These are phyloP conservation scores for Pseudoneurospora amorphoporcata DNA, from an alignment of 495 filamentous ascomycete genomes.

Conservation along the genomic window DNA sequence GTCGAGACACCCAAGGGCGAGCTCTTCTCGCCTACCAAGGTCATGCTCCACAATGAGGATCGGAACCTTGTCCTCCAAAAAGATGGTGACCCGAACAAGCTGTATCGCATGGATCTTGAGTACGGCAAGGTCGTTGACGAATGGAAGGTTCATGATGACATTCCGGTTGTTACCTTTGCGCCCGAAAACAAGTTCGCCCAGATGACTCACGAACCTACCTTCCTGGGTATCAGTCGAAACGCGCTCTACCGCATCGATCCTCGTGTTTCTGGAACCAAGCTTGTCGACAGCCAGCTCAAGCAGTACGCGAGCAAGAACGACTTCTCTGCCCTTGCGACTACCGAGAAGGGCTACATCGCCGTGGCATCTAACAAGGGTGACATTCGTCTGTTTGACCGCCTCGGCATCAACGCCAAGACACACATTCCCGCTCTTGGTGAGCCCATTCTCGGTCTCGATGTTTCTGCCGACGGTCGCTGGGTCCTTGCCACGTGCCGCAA, in stretches of 20 bases:
- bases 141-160: slow-evolving; percentile 99
- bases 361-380: slow-evolving; percentile 97
- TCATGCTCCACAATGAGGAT: slow-evolving; percentile 95
- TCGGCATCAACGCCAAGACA: slow-evolving; percentile 96
- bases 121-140: slow-evolving; percentile 99
- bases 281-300: slow-evolving; percentile 86
- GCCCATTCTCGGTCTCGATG: slow-evolving; percentile 87
- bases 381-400: slow-evolving; percentile 89
- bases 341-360: slow-evolving; percentile 90
- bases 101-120: slow-evolving; percentile 98
- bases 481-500: slow-evolving; percentile 89
- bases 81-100: slow-evolving; percentile 68
- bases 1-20: slow-evolving; percentile 82
- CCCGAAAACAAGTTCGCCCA: slow-evolving; percentile 97
- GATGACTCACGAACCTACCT: slow-evolving; percentile 91
- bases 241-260: slow-evolving; percentile 92
- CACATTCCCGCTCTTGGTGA: slow-evolving; percentile 93
- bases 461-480: slow-evolving; percentile 91
- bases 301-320: slow-evolving; percentile 95
- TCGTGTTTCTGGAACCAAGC: slow-evolving; percentile 79
- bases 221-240: slow-evolving; percentile 84
- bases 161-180: slow-evolving; percentile 78
- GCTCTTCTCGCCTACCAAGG: slow-evolving; percentile 88
- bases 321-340: slow-evolving; percentile 88
- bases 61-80: slow-evolving; percentile 89